Evolutionary conservation across 2,329 filamentous ascomycete species (phyloP), one percentile per base, ranked within the genome.

Genomic region (Fusarium sp.): DNA sequence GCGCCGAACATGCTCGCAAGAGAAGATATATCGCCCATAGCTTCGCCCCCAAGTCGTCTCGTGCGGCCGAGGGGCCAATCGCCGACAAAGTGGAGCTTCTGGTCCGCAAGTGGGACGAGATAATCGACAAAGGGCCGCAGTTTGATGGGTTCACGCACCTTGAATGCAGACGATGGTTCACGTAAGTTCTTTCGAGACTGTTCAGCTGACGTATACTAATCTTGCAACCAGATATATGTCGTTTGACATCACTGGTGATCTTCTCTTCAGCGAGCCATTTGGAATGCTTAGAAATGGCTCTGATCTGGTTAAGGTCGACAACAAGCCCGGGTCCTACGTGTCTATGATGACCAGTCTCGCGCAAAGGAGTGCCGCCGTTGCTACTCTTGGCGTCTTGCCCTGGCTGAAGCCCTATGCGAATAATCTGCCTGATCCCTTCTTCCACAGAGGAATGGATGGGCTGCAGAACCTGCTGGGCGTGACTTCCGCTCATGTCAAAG

Each of bases 1-100:
- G 63, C 10, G 41, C 63, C 26, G 47, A 66, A 31, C 63, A 62
- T 54, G 42, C 63, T 12, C 24, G 63, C 5, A 66, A 66, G 36
- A 56, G 63, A 28, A 41, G 48, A n/a, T 13, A 45, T 28, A 22
- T 54, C 18, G 45, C 63, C 0, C 58, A 63, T 18, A 66, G 63
- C 6, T 66, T 66, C 11, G 49, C 63, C 8, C 58, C 63, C 6
- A 42, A 66, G 9, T 66, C 63, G 26, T 48, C 45, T 31, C 1
- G 47, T 42, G 36, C 35, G 42, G 14, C 45, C 13, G 45, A 48
- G 14, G 45, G 45, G 13, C 8, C 26, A 4, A 22, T 48, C 4
- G 12, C 18, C 20, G 13, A 22, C 26, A 55, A 54, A 13, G 39
- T 55, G 13, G 49, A 39, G 9, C 41, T 51, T 7, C 49, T 54